Conservation (phyloP, 1,284 basidiomycete species). For the Ustilago loliicola region DNA sequence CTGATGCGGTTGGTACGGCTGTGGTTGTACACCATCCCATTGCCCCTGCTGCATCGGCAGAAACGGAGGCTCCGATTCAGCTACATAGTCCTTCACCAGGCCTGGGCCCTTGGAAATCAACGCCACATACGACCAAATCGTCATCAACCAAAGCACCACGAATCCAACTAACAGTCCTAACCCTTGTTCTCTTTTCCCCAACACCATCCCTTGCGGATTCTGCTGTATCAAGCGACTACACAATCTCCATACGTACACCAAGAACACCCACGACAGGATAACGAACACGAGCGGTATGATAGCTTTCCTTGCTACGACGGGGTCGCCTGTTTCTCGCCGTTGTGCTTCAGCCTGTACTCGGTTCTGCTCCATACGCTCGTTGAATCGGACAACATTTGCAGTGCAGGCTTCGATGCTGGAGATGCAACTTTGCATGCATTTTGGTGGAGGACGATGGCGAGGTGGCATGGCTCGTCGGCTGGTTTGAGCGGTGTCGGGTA, state of each 20-base stretch:
- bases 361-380: slow-evolving; percentile 46
- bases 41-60: not conserved
- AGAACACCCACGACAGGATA: slow-evolving; percentile 62
- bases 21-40: slow-evolving; percentile 3
- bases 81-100: slow-evolving; percentile 58
- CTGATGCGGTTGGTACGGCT: not conserved
- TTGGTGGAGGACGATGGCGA: slow-evolving; percentile 32
- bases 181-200: slow-evolving; percentile 47
- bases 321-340: slow-evolving; percentile 45
- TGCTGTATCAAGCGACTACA: slow-evolving; percentile 54
- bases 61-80: slow-evolving; percentile 29
- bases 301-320: slow-evolving; percentile 38
- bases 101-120: slow-evolving; percentile 62
- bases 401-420: slow-evolving; percentile 48
- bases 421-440: slow-evolving; percentile 52
- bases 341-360: slow-evolving; percentile 27
- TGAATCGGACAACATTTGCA: slow-evolving; percentile 41
- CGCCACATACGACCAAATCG: slow-evolving; percentile 61
- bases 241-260: slow-evolving; percentile 60
- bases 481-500: slow-evolving; percentile 7
- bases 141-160: slow-evolving; percentile 58
- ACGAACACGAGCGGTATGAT: slow-evolving; percentile 57
- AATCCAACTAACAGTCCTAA: slow-evolving; percentile 61
- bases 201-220: slow-evolving; percentile 18
- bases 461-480: not conserved